Evolutionary conservation across 2,329 filamentous ascomycete species (phyloP), one percentile per base, ranked within the genome.

Genomic region (Keithomyces neogunnii): DNA sequence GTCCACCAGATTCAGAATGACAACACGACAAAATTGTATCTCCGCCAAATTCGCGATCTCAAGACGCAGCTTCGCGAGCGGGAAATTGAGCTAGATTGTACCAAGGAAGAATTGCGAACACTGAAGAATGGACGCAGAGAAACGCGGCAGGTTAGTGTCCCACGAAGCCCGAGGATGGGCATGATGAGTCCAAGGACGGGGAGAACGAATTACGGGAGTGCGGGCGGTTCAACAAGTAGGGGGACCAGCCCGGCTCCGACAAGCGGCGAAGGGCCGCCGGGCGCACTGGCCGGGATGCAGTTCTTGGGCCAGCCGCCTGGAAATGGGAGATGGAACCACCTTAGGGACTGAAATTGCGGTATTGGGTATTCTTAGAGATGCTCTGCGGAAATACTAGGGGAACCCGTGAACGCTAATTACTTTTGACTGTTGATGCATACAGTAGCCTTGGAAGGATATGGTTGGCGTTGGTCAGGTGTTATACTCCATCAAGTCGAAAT

Each of bases 121-220:
- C 60, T 75, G 40, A 75, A 72, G 58, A 77, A 70, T 53, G 72
- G 71, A 19, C 73, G 80, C 5, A 69, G 79, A 45, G 78, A 81
- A 62, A 82, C 80, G 3, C 68, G 80, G 36, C 73, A 77, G 59
- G 70, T 67, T 49, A 82, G 78, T 56, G 77, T 80, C 28, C 79
- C 79, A 47, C 75, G 76, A 28, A 82, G 78, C 59, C 80, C 80
- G n/a, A 71, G 76, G 5, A 67, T 75, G 56, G 69, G 72, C 33
- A 66, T 79, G 49, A 74, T 79, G 68, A 81, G 78, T 54, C 78
- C 78, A 2, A 67, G 66, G n/a, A 50, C 62, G 4, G 62, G 58
- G 9, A 62, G 63, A 33, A 59, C 52, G n/a, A 64, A 51, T 39
- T 50, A 48, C 43, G 43, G 49, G n/a, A 46, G 52, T 10, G 49